Evolutionary conservation across 2,329 filamentous ascomycete species (phyloP), one percentile per base, ranked within the genome.

Genomic region (Thielaviopsis musarum): DNA sequence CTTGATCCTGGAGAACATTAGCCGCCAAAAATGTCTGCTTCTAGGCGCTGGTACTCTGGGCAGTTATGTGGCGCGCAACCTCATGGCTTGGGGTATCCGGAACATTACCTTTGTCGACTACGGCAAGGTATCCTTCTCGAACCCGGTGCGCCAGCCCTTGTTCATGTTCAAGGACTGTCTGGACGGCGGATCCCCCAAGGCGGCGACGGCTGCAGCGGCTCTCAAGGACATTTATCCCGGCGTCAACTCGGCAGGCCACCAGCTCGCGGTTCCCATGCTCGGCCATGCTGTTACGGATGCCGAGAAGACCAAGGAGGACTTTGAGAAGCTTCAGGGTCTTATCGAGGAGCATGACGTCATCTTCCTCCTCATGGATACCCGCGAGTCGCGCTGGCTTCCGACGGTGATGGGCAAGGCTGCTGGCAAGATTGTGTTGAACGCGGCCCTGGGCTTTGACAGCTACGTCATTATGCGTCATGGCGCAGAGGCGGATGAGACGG

Each of bases 401-500:
- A 97, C 91, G 0, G 82, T 98, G 17, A 95, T 98, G 84, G 91
- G 87, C 49, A 98, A 97, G 71, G 85, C 91, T 2, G 81, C 84
- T 1, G 87, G 86, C 38, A 98, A 98, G 73, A 88, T 97, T 63
- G 91, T 98, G 24, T 85, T 98, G 80, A 98, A 97, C 70, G 90
- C 91, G 7, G 93, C 93, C 1, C 78, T 98, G 2, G 93, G 93
- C 0, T 98, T 98, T 67, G 93, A 98, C 71, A 93, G 90, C 0
- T 98, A 88, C 66, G 90, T 98, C 2, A 90, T 95, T 41, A 97
- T 98, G 93, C 82, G 93, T 60, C 93, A 98, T 70, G 93, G 93
- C 1, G 77, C 88, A 5, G 79, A 82, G 65, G 75, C 76, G 3
- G 69, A 72, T 51, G 45, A 57, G 7, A 22, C 76, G 56, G 75